Conservation (phyloP, 2,329 filamentous ascomycete species). For the Clonostachys rosea region DNA sequence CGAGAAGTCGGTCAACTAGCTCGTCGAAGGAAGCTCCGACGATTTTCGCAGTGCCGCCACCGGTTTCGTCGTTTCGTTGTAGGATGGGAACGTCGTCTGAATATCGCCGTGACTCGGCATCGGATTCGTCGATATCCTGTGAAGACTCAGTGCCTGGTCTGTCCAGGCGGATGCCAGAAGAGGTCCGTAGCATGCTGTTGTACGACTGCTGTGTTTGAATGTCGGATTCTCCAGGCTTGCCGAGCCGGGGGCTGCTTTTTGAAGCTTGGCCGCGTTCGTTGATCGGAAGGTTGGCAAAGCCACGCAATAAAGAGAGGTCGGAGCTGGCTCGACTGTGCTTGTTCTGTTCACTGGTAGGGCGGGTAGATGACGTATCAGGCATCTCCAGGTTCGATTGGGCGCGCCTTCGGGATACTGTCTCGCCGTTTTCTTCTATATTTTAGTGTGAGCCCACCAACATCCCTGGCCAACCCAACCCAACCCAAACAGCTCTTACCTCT, state of each 20-base stretch:
- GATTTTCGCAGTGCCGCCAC: slow-evolving; percentile 41
- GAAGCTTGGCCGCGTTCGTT: slow-evolving; percentile 23
- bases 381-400: slow-evolving; percentile 60
- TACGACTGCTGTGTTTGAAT: slow-evolving; percentile 28
- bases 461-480: not conserved
- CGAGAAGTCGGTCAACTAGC: slow-evolving; percentile 81
- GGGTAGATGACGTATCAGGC: slow-evolving; percentile 40
- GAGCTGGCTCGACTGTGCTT: slow-evolving; percentile 69
- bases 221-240: slow-evolving; percentile 11
- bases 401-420: slow-evolving; percentile 43
- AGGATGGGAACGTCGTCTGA: slow-evolving; percentile 65
- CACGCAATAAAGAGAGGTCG: slow-evolving; percentile 58
- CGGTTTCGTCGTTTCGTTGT: slow-evolving; percentile 61
- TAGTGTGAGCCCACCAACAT: slow-evolving; percentile 8
- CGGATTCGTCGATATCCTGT: slow-evolving; percentile 66
- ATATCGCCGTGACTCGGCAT: slow-evolving; percentile 59
- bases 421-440: slow-evolving; percentile 29
- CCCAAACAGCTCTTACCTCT: slow-evolving; percentile 52
- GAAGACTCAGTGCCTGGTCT: slow-evolving; percentile 42
- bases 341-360: slow-evolving; percentile 51
- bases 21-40: slow-evolving; percentile 60
- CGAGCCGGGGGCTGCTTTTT: slow-evolving; percentile 23
- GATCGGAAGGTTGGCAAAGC: slow-evolving; percentile 42
- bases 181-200: slow-evolving; percentile 42
- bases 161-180: slow-evolving; percentile 48